Evolutionary conservation across 2,329 filamentous ascomycete genomes (phyloP), one percentile per base, ranked within the genome.

Genomic region (Amauroascus niger): DNA sequence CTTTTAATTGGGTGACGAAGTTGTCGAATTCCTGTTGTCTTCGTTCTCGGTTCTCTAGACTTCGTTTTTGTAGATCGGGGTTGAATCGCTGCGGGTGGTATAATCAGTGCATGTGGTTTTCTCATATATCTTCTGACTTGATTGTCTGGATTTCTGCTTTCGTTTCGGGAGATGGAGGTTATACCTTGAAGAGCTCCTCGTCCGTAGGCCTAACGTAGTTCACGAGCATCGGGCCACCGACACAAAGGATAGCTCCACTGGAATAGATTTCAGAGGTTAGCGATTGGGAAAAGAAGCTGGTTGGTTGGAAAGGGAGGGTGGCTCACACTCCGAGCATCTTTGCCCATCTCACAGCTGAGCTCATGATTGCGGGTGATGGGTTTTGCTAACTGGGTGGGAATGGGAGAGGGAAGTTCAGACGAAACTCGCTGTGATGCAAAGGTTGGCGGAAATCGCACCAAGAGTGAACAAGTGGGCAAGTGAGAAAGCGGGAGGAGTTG

Each of bases 51-150:
- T 83, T 80, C 69, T 90, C 89, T n/a, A 95, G 74, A 58, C 87
- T 89, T 65, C 86, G 81, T 69, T 87, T 87, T 67, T 93, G 87
- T n/a, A 98, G 79, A 32, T 97, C 93, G 0, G 91, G 91, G 69
- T 91, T 97, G 74, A 97, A 97, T 70, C 79, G 82, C 74, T 88
- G 59, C 28, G 41, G 37, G 32, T 30, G 28, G 14, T 47, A 20
- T n/a, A n/a, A n/a, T n/a, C n/a, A n/a, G n/a, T n/a, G n/a, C n/a
- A n/a, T n/a, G n/a, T n/a, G n/a, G n/a, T n/a, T n/a, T n/a, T n/a
- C n/a, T n/a, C n/a, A n/a, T n/a, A n/a, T n/a, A n/a, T n/a, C n/a
- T n/a, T n/a, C n/a, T n/a, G n/a, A n/a, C n/a, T n/a, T n/a, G n/a
- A n/a, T 51, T 13, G 9, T 14, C 49, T 43, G 32, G 16, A 18